phyloP scores from a whole-genome alignment of 495 filamentous ascomycete species.

The Xylaria longipes region DNA sequence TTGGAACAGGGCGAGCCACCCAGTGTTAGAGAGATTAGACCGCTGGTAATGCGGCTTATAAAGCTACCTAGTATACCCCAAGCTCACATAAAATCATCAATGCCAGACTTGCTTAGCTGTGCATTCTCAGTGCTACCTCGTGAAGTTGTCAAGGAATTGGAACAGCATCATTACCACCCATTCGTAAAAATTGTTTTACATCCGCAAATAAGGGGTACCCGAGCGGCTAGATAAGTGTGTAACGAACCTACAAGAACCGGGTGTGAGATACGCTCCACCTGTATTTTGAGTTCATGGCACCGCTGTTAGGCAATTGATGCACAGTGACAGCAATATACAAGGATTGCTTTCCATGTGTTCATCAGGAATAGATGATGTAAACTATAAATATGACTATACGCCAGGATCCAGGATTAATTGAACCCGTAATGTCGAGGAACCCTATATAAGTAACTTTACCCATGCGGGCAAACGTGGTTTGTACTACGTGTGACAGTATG shows the following conservation, averaged over 20 bases:
- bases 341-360: neutral
- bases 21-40: neutral
- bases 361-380: neutral
- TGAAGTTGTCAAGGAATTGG: neutral
- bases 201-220: neutral
- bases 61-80: conserved; percentile 14
- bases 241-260: neutral
- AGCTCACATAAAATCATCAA: neutral
- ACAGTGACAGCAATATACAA: neutral
- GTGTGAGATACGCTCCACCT: neutral
- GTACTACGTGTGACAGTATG: neutral
- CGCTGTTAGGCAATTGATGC: neutral
- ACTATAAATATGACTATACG: neutral
- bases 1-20: neutral
- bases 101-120: neutral
- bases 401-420: too few relatives aligned
- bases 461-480: neutral
- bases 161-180: neutral
- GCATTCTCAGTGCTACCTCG: neutral
- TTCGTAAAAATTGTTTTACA: neutral
- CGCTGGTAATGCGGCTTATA: neutral
- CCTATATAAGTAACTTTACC: neutral
- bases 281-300: neutral
- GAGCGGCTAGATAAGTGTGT: neutral
- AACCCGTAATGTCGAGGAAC: neutral